Base-by-base conservation (phyloP, 768 basidiomycete genomes). In the Pisolithus albus region DNA sequence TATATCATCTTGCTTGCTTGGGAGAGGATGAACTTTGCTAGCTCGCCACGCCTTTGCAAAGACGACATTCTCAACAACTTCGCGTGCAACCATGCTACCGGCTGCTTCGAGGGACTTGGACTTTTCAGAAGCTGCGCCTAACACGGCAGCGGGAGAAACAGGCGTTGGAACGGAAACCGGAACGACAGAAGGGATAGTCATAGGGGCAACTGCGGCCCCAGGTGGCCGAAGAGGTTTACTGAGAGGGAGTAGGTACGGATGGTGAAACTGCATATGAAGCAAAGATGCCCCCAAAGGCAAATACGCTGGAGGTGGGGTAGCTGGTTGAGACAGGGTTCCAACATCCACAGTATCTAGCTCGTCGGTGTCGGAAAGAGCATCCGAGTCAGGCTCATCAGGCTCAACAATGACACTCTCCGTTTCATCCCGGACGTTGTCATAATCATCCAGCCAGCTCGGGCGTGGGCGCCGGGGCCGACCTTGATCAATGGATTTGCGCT, bases 101-200 rank as follows among this genome's bases (percentile, higher is more conserved):
- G 81, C 80, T 0, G 80, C 78, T 62, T 89, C 88, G 21, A 91
- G 69, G 1, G 79, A 79, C 61, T 80, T 83, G 3, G 79, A 77
- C 54, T 81, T 81, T 61, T 87, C 87, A 4, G 79, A 78, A 1
- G 80, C 71, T 1, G 79, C 75, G 4, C 84, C 84, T 30, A 87
- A 68, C 0, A 74, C 72, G 1, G 86, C 84, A 4, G 86, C 88
- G 18, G 90, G 90, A 0, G 89, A 92, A 3, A 92, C 87, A 1
- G 90, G 90, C 0, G 90, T 92, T 1, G 88, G 88, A 0, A 84
- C 88, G n/a, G 78, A 77, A 3, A 72, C 71, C 3, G 69, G 69
- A 4, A 74, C 61, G 13, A 72, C 65, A 15, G 70, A 61, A 0
- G 73, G 67, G 4, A 74, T 70, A 56, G 71, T 70, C 43, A 75